These are phyloP conservation scores for Dispira parvispora DNA, from an alignment of 192 early-diverging fungal genomes.

Conservation along the genomic window DNA sequence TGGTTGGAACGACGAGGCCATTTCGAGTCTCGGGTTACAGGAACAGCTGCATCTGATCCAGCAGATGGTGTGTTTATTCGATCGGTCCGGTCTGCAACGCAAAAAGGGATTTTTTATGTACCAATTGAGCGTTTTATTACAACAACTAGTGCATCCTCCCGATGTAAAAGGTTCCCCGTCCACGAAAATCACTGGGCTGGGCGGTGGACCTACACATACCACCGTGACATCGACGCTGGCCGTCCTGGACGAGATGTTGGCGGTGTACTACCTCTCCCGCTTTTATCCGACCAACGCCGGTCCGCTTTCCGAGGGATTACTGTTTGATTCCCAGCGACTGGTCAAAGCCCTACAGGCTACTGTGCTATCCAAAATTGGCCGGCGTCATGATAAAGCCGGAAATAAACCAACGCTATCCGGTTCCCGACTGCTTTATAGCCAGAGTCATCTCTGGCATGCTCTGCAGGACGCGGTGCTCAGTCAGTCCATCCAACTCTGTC, in stretches of 20 bases:
- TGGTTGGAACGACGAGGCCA: conserved; percentile 4
- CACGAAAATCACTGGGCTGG: background rate
- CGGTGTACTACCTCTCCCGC: background rate
- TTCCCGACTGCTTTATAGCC: too few species aligned
- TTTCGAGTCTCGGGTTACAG: background rate
- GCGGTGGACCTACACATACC: background rate
- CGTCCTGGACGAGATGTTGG: background rate
- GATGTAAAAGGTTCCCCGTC: background rate
- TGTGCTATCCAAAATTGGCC: too few species aligned
- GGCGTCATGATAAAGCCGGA: too few species aligned
- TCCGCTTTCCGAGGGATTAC: too few species aligned
- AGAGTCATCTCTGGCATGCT: too few species aligned
- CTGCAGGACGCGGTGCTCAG: background rate
- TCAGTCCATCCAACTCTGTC: background rate
- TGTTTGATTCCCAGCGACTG: too few species aligned
- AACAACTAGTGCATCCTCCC: background rate
- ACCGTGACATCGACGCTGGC: background rate
- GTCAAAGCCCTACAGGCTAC: too few species aligned
- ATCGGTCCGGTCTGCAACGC: background rate
- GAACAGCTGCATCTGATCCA: conserved; percentile 2
- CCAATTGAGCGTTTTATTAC: background rate
- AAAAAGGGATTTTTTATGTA: conserved; percentile 2
- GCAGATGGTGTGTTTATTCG: background rate
- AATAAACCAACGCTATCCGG: too few species aligned
- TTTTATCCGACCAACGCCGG: too few species aligned